Evolutionary conservation across 2,329 filamentous ascomycete species (phyloP).

Genomic region (Sarocladium strictum): DNA sequence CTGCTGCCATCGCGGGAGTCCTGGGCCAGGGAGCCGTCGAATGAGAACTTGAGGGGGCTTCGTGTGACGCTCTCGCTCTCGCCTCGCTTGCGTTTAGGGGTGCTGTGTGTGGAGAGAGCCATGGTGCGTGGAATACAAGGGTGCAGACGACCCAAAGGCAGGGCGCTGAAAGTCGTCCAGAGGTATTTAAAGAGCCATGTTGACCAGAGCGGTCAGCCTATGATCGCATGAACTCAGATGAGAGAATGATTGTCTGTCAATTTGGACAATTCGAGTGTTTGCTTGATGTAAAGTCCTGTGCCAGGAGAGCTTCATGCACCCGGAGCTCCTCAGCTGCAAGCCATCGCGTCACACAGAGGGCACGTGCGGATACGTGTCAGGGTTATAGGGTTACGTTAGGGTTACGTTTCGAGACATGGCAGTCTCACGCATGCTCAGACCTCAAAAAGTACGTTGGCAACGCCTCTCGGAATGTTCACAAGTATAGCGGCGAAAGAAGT

Average conservation of each 20-base stretch:
- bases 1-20: constrained; percentile 39
- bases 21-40: constrained; percentile 29
- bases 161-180: neutral
- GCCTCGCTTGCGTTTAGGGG: constrained; percentile 42
- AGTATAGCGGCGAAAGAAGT: too few relatives aligned
- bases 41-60: constrained; percentile 37
- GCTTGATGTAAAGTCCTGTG: too few relatives aligned
- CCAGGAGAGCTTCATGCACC: neutral
- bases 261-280: too few relatives aligned
- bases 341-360: neutral
- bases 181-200: neutral
- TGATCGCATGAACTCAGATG: neutral
- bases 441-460: too few relatives aligned
- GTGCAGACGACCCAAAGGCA: neutral
- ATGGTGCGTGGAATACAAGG: neutral
- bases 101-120: constrained; percentile 16
- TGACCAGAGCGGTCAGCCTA: neutral
- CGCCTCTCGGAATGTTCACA: too few relatives aligned
- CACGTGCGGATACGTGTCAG: neutral
- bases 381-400: neutral
- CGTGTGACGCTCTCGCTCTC: constrained; percentile 24
- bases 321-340: neutral
- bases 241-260: neutral
- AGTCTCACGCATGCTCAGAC: too few relatives aligned
- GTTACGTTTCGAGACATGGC: too few relatives aligned